Conservation (phyloP, 2,329 filamentous ascomycete species). For the Teratosphaeria gauchensis region DNA sequence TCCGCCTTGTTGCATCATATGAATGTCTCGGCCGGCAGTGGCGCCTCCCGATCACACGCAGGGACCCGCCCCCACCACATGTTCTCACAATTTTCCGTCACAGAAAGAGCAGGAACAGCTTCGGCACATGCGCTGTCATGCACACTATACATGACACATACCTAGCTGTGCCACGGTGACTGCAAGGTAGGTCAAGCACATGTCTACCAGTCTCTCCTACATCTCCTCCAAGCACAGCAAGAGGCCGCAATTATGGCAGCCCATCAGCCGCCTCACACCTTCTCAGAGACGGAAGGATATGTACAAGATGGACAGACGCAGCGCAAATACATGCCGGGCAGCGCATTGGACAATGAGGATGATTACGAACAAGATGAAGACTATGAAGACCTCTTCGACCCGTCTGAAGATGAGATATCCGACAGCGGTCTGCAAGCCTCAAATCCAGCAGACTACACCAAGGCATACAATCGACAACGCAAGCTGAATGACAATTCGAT, state of each 20-base stretch:
- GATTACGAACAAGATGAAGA: conserved; percentile 35
- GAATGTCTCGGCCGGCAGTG: not conserved
- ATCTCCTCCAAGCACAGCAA: not conserved
- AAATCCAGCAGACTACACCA: conserved; percentile 62
- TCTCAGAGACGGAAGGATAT: conserved; percentile 25
- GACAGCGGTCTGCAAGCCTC: conserved; percentile 49
- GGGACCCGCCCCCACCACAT: not conserved
- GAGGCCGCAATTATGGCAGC: conserved; percentile 6
- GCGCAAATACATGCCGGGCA: conserved; percentile 17
- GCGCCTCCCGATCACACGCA: not conserved
- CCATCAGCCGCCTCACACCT: conserved; percentile 20
- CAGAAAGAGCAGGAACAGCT: not conserved
- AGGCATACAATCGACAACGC: conserved; percentile 78
- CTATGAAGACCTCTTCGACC: conserved; percentile 50
- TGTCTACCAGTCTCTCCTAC: not conserved
- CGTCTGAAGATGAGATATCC: conserved; percentile 49
- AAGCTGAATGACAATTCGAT: conserved; percentile 49
- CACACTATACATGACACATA: not conserved
- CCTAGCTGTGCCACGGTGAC: not conserved
- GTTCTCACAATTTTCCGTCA: not conserved
- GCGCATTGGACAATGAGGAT: conserved; percentile 13
- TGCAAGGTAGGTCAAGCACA: not conserved
- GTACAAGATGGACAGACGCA: conserved; percentile 10
- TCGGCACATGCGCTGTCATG: not conserved
- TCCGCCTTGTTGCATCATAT: not conserved